Conservation (phyloP, 495 filamentous ascomycete genomes). For the Xylaria castorea region DNA sequence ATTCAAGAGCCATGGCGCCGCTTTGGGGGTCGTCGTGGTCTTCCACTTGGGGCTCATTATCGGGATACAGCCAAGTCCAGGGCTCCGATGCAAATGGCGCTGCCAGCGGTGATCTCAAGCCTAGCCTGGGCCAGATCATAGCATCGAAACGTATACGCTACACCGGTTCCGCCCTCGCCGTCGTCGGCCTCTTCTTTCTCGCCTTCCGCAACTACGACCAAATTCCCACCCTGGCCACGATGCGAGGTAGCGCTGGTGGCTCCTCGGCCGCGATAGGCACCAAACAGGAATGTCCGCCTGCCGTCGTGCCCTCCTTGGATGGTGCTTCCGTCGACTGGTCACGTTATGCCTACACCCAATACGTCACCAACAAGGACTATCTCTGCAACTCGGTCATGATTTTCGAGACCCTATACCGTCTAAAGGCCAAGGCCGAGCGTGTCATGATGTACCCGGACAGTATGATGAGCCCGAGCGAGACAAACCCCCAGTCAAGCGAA, state of each 20-base stretch:
- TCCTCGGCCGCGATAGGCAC: slow-evolving; percentile 20
- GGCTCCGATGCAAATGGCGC: slow-evolving; percentile 32
- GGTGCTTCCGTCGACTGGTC: slow-evolving; percentile 59
- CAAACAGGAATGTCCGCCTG: slow-evolving; percentile 39
- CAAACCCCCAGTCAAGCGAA: slow-evolving; percentile 50
- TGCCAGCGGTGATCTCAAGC: slow-evolving; percentile 36
- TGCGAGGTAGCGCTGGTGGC: slow-evolving; percentile 29
- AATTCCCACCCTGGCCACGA: slow-evolving; percentile 37
- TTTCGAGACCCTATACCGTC: slow-evolving; percentile 66
- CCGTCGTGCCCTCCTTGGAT: slow-evolving; percentile 37
- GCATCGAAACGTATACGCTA: slow-evolving; percentile 43
- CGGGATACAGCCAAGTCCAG: slow-evolving; percentile 36
- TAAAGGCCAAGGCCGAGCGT: slow-evolving; percentile 68
- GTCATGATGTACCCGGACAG: slow-evolving; percentile 69
- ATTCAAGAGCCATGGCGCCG: slow-evolving; percentile 35
- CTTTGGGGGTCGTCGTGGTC: slow-evolving; percentile 42
- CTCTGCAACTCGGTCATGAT: slow-evolving; percentile 82
- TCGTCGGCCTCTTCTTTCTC: slow-evolving; percentile 38
- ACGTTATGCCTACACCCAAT: slow-evolving; percentile 72
- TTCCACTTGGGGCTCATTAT: slow-evolving; percentile 37
- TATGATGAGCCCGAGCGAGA: slow-evolving; percentile 52
- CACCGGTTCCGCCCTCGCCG: slow-evolving; percentile 33
- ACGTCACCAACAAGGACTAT: slow-evolving; percentile 71
- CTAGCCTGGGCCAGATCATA: slow-evolving; percentile 41
- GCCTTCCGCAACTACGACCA: slow-evolving; percentile 42